A percentile compares a stretch with the other conserved stretches of the same genome.
phyloP scores from a whole-genome alignment of 768 basidiomycete species.

The Austroboletus eburneus region DNA sequence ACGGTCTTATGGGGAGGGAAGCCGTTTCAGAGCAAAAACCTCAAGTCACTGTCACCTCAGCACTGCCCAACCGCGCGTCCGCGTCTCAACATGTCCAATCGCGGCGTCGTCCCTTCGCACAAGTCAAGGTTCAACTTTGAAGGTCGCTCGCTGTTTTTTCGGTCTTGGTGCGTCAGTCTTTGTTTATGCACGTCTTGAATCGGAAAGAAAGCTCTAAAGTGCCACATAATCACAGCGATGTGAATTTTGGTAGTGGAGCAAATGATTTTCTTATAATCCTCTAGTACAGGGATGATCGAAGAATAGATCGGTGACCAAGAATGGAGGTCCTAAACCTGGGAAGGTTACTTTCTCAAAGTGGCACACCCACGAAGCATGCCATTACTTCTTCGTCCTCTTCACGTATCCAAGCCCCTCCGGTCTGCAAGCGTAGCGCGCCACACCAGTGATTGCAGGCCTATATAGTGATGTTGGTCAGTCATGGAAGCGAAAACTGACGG shows the following conservation, averaged over 20 bases:
- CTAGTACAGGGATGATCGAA: constrained; percentile 1
- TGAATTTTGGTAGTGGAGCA: neutral
- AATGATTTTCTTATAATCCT: neutral
- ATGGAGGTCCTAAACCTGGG: neutral
- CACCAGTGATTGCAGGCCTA: neutral
- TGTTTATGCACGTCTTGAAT: constrained; percentile 2
- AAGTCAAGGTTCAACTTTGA: too few relatives aligned
- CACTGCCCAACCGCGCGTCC: too few relatives aligned
- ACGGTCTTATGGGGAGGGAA: too few relatives aligned
- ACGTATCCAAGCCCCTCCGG: neutral
- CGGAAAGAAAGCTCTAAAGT: neutral
- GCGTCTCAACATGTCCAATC: constrained; percentile 2
- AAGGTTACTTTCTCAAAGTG: constrained; percentile 1
- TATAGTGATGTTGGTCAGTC: neutral
- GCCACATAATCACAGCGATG: neutral
- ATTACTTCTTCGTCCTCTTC: constrained; percentile 1
- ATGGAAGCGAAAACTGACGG: neutral
- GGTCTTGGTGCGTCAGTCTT: too few relatives aligned
- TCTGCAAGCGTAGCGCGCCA: too few relatives aligned
- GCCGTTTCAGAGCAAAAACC: neutral
- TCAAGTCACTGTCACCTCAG: too few relatives aligned
- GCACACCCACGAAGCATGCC: neutral
- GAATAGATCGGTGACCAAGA: neutral
- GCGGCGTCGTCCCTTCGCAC: neutral
- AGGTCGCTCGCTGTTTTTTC: too few relatives aligned